Percentiles rank a stretch among this genome's conserved stretches.
phyloP scores from a whole-genome alignment of 495 filamentous ascomycete species.

The Penicillium manginii region DNA sequence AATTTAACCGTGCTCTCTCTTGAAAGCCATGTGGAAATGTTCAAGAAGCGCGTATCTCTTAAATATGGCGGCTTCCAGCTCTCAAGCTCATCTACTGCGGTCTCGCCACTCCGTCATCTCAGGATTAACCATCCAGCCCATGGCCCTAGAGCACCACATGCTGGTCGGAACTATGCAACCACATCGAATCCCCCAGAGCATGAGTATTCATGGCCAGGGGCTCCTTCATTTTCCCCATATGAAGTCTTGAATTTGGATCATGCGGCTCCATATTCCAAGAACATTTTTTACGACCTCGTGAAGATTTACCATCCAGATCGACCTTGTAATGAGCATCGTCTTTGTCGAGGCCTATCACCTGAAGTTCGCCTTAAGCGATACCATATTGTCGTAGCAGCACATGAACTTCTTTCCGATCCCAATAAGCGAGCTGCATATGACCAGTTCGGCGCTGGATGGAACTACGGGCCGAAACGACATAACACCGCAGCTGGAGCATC shows the following conservation, averaged over 20 bases:
- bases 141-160: slow-evolving; percentile 4
- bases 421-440: slow-evolving; percentile 81
- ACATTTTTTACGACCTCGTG: slow-evolving; percentile 83
- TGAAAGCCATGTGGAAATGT: slow-evolving; percentile 47
- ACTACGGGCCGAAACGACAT: slow-evolving; percentile 38
- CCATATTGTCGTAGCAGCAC: slow-evolving; percentile 80
- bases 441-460: slow-evolving; percentile 79
- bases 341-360: slow-evolving; percentile 52
- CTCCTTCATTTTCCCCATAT: slow-evolving; percentile 71
- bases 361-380: slow-evolving; percentile 80
- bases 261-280: slow-evolving; percentile 75
- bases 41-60: slow-evolving; percentile 35
- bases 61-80: slow-evolving; percentile 33
- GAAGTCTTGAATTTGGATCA: slow-evolving; percentile 75
- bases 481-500: slow-evolving; percentile 16
- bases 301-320: slow-evolving; percentile 96
- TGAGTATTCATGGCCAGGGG: slow-evolving; percentile 43
- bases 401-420: slow-evolving; percentile 88
- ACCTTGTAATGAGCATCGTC: slow-evolving; percentile 51
- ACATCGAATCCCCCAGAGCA: slow-evolving; percentile 25
- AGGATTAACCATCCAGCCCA: background rate
- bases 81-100: slow-evolving; percentile 28
- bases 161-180: slow-evolving; percentile 37
- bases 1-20: slow-evolving; percentile 23
- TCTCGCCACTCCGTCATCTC: slow-evolving; percentile 20